Conservation (phyloP, 352 stramenopile genomes). For the Globisporangium okanoganense region DNA sequence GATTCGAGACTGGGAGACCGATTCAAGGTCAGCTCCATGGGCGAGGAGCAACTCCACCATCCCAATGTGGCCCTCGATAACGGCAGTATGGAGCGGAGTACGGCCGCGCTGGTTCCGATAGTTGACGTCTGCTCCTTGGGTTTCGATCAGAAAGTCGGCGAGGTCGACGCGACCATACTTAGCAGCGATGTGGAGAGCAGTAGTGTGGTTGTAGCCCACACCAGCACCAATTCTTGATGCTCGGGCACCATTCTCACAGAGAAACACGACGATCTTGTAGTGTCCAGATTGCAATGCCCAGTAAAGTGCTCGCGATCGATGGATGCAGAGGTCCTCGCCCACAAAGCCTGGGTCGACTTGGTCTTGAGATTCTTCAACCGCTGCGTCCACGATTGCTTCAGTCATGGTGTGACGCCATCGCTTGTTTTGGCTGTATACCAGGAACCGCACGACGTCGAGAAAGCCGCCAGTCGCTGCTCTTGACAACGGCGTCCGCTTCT, state of each 20-base stretch:
- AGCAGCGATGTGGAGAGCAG: background rate
- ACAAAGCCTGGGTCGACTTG: background rate
- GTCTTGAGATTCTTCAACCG: background rate
- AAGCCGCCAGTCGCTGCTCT: background rate
- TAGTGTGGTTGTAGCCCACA: constrained; percentile 4
- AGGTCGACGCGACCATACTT: constrained; percentile 3
- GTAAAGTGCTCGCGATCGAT: background rate
- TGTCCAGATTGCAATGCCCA: background rate
- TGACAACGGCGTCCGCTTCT: background rate
- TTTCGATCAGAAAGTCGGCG: constrained; percentile 4
- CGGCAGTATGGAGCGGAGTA: background rate
- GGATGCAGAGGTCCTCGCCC: background rate
- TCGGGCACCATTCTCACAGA: background rate
- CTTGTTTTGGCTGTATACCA: background rate
- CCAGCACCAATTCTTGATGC: background rate
- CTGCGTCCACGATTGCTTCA: background rate
- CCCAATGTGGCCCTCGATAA: background rate
- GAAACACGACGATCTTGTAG: background rate
- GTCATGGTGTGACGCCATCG: background rate
- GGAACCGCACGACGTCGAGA: background rate
- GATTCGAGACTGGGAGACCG: background rate
- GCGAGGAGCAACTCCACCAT: constrained; percentile 3
- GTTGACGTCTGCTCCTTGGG: constrained; percentile 3
- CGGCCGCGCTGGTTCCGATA: constrained; percentile 8
- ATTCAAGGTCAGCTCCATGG: background rate